These are phyloP conservation scores for Tetrahymena malaccensis DNA, from an alignment of 73 alveolate genomes.

Conservation along the genomic window DNA sequence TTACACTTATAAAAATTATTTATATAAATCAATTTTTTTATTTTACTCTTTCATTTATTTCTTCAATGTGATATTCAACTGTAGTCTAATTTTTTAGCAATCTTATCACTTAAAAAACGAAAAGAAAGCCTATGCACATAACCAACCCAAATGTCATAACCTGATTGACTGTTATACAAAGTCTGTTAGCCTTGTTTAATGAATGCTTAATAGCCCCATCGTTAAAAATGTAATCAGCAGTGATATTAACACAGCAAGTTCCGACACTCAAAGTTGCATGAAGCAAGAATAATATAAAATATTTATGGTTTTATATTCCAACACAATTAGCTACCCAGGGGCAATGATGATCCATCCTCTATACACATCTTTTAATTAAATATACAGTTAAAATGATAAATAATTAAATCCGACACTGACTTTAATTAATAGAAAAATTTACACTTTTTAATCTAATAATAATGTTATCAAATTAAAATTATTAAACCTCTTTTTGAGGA, in stretches of 20 bases:
- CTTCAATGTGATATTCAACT: not conserved
- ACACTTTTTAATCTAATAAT: not conserved
- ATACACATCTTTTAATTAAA: conserved; percentile 46
- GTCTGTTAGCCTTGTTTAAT: not conserved
- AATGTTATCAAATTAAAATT: too few species aligned
- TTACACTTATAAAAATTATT: not conserved
- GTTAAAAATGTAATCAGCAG: not conserved
- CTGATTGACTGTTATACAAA: not conserved
- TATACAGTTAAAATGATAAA: too few species aligned
- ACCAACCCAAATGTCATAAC: not conserved
- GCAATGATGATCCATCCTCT: conserved; percentile 90
- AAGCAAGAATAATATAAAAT: conserved; percentile 27
- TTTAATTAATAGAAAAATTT: too few species aligned
- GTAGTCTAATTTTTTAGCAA: not conserved
- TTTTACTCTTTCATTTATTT: not conserved
- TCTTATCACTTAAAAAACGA: not conserved
- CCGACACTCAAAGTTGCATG: not conserved
- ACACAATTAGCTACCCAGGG: conserved; percentile 78
- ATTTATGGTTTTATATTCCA: conserved; percentile 67
- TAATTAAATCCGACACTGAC: not conserved
- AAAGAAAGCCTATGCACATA: not conserved
- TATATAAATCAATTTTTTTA: not conserved
- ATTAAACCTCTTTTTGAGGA: too few species aligned
- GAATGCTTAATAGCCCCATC: not conserved
- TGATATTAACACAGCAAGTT: not conserved